phyloP scores from a whole-genome alignment of 2,329 filamentous ascomycete species.

The Diaporthe sp. region DNA sequence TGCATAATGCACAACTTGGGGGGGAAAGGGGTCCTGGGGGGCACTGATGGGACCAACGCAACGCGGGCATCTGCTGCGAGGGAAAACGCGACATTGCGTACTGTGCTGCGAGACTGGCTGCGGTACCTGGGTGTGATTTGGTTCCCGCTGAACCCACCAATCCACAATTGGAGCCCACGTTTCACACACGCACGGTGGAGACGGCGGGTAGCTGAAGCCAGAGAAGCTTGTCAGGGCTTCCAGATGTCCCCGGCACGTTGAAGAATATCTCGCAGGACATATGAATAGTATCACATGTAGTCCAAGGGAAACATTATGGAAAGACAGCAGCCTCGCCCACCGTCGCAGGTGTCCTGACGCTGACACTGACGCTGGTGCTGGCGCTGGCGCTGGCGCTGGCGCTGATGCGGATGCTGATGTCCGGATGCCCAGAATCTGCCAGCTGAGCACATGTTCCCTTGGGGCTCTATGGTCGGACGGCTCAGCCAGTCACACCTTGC shows the following conservation, averaged over 20 bases:
- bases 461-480: constrained; percentile 23
- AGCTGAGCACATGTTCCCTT: constrained; percentile 2
- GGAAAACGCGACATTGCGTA: constrained; percentile 7
- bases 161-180: constrained; percentile 38
- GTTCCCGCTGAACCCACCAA: constrained; percentile 36
- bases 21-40: constrained; percentile 24
- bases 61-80: constrained; percentile 4
- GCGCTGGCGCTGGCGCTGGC: not conserved
- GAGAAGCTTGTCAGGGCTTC: constrained; percentile 20
- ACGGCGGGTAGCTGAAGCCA: constrained; percentile 37
- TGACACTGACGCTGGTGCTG: not conserved
- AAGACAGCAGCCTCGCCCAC: not conserved
- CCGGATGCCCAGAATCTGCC: constrained; percentile 8
- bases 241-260: not conserved
- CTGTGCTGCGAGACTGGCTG: not conserved
- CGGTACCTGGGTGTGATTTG: constrained; percentile 24
- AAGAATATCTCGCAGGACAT: not conserved
- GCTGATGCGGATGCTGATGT: not conserved
- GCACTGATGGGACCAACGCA: constrained; percentile 9
- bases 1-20: constrained; percentile 34
- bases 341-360: not conserved
- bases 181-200: constrained; percentile 40
- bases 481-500: constrained; percentile 26
- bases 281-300: not conserved
- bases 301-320: not conserved